Conservation (phyloP, 331 rosid species). For the Arachis monticola region DNA sequence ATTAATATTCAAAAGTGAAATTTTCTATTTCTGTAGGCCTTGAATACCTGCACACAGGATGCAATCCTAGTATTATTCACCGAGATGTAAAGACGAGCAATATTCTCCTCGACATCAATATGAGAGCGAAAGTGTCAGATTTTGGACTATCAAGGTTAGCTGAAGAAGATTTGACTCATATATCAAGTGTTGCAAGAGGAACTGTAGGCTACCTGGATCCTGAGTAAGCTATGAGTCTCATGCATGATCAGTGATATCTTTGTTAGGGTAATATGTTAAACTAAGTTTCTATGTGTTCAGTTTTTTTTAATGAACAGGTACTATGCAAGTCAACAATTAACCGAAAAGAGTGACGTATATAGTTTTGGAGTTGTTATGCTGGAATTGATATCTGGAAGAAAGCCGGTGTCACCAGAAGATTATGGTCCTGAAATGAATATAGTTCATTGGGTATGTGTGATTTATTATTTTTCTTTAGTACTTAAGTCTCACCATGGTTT, state of each 20-base stretch:
- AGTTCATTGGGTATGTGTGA: conserved; percentile 87
- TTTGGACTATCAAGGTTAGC: conserved; percentile 93
- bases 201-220: conserved; percentile 97
- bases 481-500: neutral
- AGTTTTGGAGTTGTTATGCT: conserved; percentile 94
- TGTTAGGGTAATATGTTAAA: conserved; percentile 26
- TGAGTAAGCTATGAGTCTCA: conserved; percentile 64
- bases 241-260: conserved; percentile 20
- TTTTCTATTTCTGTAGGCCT: conserved; percentile 65
- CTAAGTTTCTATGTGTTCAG: conserved; percentile 9
- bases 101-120: conserved; percentile 87
- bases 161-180: conserved; percentile 92
- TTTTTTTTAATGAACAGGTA: conserved; percentile 53
- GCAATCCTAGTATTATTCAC: conserved; percentile 97
- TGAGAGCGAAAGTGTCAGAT: conserved; percentile 97
- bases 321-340: conserved; percentile 90
- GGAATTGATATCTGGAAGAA: conserved; percentile 88
- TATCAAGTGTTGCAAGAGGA: conserved; percentile 93
- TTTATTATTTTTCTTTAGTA: neutral
- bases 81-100: conserved; percentile 95
- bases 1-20: conserved; percentile 33
- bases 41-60: conserved; percentile 94
- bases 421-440: conserved; percentile 90
- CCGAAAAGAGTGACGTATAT: conserved; percentile 94
- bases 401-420: conserved; percentile 81